phyloP scores from a whole-genome alignment of 495 filamentous ascomycete species.

The Talaromyces proteolyticus region DNA sequence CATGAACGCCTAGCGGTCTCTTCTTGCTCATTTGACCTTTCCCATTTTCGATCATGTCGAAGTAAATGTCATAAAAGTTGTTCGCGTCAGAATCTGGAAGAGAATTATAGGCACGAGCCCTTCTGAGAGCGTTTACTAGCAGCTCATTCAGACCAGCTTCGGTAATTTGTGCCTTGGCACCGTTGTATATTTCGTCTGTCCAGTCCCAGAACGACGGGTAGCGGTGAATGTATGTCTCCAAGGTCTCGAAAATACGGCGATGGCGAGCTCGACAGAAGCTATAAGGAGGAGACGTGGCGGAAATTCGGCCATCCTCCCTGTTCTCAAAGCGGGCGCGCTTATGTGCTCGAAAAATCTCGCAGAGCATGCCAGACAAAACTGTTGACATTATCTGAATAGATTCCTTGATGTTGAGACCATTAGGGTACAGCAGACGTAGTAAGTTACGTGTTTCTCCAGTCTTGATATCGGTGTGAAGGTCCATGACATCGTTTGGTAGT shows the following conservation, averaged over 20 bases:
- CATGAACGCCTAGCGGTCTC: not conserved
- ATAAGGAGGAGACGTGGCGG: not conserved
- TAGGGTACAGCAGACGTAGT: not conserved
- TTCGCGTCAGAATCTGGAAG: not conserved
- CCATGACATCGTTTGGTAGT: conserved; percentile 1
- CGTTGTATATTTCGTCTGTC: not conserved
- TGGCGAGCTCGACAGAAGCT: not conserved
- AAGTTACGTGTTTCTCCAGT: conserved; percentile 1
- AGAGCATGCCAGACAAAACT: not conserved
- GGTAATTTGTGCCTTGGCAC: conserved; percentile 1
- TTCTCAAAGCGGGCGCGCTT: not conserved
- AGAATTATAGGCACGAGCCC: not conserved
- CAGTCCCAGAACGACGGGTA: not conserved
- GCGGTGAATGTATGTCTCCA: not conserved
- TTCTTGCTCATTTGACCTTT: not conserved
- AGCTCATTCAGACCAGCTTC: conserved; percentile 1
- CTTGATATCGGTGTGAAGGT: conserved; percentile 1
- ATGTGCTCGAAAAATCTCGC: not conserved
- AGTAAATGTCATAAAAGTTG: not conserved
- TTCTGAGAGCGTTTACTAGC: not conserved
- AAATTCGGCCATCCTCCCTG: conserved; percentile 1
- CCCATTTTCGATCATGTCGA: not conserved
- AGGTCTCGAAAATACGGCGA: not conserved
- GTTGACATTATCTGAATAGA: not conserved
- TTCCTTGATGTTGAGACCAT: not conserved